A percentile compares a stretch with the other conserved stretches of the same genome.
These are phyloP conservation scores for Ministeria vibrans DNA, from an alignment of 78 protist genomes.

Conservation along the genomic window DNA sequence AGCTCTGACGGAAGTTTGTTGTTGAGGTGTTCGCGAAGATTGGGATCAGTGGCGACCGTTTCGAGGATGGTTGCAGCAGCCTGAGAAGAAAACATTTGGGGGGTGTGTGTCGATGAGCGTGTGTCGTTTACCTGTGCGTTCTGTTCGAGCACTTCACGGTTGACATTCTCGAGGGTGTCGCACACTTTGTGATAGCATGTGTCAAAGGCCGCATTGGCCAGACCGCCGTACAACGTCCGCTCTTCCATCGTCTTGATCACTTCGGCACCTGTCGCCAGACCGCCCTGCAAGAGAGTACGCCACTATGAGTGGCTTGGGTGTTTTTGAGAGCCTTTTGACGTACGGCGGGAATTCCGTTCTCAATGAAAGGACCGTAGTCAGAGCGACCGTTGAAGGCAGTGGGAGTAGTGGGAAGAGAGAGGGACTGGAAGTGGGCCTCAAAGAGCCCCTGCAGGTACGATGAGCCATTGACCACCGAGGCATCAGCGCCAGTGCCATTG, in stretches of 20 bases:
- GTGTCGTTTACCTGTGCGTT: no score
- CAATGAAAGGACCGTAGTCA: conserved; percentile 15
- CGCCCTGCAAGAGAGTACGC: neutral
- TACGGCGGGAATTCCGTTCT: neutral
- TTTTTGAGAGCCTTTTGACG: neutral
- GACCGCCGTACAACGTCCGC: neutral
- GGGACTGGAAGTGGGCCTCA: neutral
- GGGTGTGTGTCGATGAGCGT: no score
- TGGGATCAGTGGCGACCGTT: no score
- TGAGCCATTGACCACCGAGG: neutral
- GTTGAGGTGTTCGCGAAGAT: no score
- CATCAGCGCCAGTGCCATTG: neutral
- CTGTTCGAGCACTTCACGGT: no score
- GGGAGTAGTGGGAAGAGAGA: neutral
- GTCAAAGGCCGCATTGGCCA: neutral
- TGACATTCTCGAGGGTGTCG: no score
- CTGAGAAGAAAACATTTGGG: no score
- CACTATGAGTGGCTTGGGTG: neutral
- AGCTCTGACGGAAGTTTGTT: no score
- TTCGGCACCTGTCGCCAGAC: conserved; percentile 10
- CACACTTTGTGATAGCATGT: conserved; percentile 7
- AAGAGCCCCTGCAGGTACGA: neutral
- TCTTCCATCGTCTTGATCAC: neutral
- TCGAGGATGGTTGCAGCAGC: no score
- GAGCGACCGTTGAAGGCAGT: conserved; percentile 8